A percentile compares a stretch with the other conserved stretches of the same genome.
These are phyloP conservation scores for Myrmaecium sp. DNA, from an alignment of 2,329 filamentous ascomycete genomes.

Conservation along the genomic window DNA sequence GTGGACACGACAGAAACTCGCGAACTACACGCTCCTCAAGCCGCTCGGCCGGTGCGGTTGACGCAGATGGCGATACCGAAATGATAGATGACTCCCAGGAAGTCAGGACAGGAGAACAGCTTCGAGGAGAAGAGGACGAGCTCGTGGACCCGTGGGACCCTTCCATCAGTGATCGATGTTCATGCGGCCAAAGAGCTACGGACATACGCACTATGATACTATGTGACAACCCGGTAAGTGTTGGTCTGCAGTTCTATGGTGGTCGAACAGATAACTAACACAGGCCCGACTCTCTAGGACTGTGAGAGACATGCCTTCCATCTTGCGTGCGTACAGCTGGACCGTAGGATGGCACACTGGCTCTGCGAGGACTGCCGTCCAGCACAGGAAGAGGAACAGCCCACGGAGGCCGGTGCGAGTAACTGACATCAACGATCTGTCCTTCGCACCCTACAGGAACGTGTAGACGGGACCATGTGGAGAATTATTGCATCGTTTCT, in stretches of 20 bases:
- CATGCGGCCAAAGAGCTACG: slow-evolving; percentile 5
- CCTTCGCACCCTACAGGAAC: neutral
- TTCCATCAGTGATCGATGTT: slow-evolving; percentile 3
- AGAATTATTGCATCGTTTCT: neutral
- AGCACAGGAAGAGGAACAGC: too few species aligned
- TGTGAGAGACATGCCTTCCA: slow-evolving; percentile 5
- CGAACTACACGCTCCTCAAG: too few species aligned
- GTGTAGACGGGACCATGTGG: neutral
- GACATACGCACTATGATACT: too few species aligned
- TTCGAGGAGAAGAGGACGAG: neutral
- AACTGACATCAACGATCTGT: neutral
- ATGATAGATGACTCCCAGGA: slow-evolving; percentile 2
- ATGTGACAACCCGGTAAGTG: slow-evolving; percentile 6
- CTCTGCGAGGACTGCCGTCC: slow-evolving; percentile 3
- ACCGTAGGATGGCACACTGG: slow-evolving; percentile 3
- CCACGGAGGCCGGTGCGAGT: too few species aligned
- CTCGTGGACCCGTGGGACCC: too few species aligned
- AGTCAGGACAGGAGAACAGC: neutral
- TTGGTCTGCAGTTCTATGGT: too few species aligned
- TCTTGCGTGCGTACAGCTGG: slow-evolving; percentile 3
- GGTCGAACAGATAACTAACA: too few species aligned
- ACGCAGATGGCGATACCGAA: slow-evolving; percentile 2
- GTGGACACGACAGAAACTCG: slow-evolving; percentile 1
- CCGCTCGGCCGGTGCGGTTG: too few species aligned
- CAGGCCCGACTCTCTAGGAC: too few species aligned